phyloP scores from a whole-genome alignment of 352 stramenopile species.

The Phytophthora pini region DNA sequence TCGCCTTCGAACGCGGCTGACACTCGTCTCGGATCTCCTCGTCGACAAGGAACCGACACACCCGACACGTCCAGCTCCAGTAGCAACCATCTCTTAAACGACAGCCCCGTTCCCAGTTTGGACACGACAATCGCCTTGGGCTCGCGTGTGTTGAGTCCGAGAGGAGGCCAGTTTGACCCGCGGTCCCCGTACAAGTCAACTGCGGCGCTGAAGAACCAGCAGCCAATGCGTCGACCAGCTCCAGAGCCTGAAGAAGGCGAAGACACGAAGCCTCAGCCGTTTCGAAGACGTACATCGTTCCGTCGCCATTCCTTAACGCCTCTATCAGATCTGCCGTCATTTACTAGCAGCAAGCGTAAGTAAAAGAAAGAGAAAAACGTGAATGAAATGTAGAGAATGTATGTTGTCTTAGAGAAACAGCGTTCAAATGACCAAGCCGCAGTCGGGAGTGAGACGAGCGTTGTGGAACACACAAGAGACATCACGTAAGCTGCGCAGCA shows the following conservation, averaged over 20 bases:
- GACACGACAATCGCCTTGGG: conserved; percentile 7
- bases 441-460: background rate
- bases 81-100: conserved; percentile 24
- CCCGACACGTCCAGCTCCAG: conserved; percentile 19
- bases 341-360: conserved; percentile 4
- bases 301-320: conserved; percentile 22
- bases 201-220: conserved; percentile 24
- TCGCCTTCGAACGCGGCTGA: conserved; percentile 25
- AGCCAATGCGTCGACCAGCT: conserved; percentile 20
- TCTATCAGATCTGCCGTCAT: conserved; percentile 13
- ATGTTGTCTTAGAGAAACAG: too few species aligned
- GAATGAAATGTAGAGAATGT: conserved; percentile 1
- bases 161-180: conserved; percentile 29
- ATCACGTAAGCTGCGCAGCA: background rate
- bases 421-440: background rate
- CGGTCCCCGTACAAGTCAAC: conserved; percentile 36
- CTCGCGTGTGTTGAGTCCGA: conserved; percentile 23
- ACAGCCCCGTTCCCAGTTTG: conserved; percentile 6
- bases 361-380: background rate
- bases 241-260: conserved; percentile 16
- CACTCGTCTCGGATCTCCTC: conserved; percentile 25
- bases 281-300: conserved; percentile 30
- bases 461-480: background rate
- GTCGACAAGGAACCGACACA: conserved; percentile 12
- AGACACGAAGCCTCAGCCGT: conserved; percentile 17